These are phyloP conservation scores for Starmerella apicola DNA, from an alignment of 805 yeast species.

Conservation along the genomic window DNA sequence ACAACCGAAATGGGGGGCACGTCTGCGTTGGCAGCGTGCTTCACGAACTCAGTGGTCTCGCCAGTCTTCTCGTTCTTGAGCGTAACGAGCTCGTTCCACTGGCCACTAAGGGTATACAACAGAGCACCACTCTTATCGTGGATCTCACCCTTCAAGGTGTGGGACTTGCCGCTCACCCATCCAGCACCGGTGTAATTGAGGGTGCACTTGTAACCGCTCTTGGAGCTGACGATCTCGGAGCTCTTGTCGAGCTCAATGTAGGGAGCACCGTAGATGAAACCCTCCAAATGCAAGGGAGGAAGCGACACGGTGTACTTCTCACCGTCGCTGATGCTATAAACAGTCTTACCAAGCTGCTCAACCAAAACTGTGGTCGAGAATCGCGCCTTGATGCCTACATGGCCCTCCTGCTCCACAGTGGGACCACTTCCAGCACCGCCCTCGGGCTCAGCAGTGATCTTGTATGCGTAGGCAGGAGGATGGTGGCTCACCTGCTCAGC, in stretches of 20 bases:
- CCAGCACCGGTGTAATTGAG: slow-evolving; percentile 87
- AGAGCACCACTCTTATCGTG: slow-evolving; percentile 39
- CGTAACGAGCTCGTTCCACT: slow-evolving; percentile 53
- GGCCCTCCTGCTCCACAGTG: slow-evolving; percentile 70
- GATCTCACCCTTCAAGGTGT: slow-evolving; percentile 77
- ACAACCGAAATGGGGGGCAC: slow-evolving; percentile 54
- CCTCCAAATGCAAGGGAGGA: slow-evolving; percentile 92
- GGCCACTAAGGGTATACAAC: slow-evolving; percentile 71
- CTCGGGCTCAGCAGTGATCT: slow-evolving; percentile 43
- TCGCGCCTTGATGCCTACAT: slow-evolving; percentile 76
- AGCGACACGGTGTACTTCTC: slow-evolving; percentile 73
- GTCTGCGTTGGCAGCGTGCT: slow-evolving; percentile 26
- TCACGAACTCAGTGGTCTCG: slow-evolving; percentile 24
- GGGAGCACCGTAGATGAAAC: slow-evolving; percentile 80
- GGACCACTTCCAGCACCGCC: slow-evolving; percentile 45
- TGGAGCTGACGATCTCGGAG: slow-evolving; percentile 67
- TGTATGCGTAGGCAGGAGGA: slow-evolving; percentile 94
- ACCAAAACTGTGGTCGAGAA: slow-evolving; percentile 72
- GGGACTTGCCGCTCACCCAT: slow-evolving; percentile 89
- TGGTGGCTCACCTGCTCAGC: slow-evolving; percentile 96
- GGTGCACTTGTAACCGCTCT: slow-evolving; percentile 54
- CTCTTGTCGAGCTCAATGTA: slow-evolving; percentile 88
- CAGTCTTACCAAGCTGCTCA: slow-evolving; percentile 85
- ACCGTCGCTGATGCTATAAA: slow-evolving; percentile 41
- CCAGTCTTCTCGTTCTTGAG: slow-evolving; percentile 46